Percentiles rank a stretch among this genome's conserved stretches.
Conservation (phyloP, 2,329 filamentous ascomycete species). For the Calonectria henricotiae region DNA sequence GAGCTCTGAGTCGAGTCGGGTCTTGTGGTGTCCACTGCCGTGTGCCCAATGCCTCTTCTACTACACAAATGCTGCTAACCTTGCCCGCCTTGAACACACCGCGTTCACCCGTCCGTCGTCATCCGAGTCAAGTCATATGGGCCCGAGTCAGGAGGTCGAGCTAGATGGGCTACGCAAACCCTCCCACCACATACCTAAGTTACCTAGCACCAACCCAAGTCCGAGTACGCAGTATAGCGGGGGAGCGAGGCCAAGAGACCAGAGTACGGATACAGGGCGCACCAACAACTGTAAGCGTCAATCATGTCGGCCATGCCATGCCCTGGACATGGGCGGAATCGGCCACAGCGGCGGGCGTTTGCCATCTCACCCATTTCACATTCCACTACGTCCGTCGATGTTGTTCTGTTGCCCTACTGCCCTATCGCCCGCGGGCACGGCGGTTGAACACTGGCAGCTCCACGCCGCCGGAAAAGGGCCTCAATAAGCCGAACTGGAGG, state of each 20-base stretch:
- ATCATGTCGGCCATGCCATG: constrained; percentile 20
- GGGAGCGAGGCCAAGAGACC: neutral
- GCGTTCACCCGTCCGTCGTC: constrained; percentile 45
- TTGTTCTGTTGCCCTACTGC: neutral
- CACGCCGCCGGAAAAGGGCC: constrained; percentile 39
- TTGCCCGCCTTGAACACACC: constrained; percentile 42
- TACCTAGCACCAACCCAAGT: constrained; percentile 18
- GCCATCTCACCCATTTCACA: constrained; percentile 21
- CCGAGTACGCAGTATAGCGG: constrained; percentile 10
- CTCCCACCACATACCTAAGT: constrained; percentile 29
- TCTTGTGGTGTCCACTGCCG: constrained; percentile 19
- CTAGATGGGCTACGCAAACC: constrained; percentile 32
- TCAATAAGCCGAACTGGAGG: constrained; percentile 34
- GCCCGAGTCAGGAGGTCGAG: constrained; percentile 51
- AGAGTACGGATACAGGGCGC: neutral
- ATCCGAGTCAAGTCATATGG: constrained; percentile 54
- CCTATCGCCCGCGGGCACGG: constrained; percentile 29
- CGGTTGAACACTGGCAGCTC: constrained; percentile 36
- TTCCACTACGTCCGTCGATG: constrained; percentile 18
- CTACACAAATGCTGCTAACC: constrained; percentile 27
- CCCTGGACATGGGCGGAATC: constrained; percentile 31
- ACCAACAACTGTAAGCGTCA: constrained; percentile 30
- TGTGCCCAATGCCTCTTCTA: neutral
- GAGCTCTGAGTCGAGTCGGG: constrained; percentile 28
- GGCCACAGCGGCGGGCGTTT: constrained; percentile 37